Evolutionary conservation across 2,329 filamentous ascomycete genomes (phyloP).

Genomic region (Pseudogymnoascus sp.): DNA sequence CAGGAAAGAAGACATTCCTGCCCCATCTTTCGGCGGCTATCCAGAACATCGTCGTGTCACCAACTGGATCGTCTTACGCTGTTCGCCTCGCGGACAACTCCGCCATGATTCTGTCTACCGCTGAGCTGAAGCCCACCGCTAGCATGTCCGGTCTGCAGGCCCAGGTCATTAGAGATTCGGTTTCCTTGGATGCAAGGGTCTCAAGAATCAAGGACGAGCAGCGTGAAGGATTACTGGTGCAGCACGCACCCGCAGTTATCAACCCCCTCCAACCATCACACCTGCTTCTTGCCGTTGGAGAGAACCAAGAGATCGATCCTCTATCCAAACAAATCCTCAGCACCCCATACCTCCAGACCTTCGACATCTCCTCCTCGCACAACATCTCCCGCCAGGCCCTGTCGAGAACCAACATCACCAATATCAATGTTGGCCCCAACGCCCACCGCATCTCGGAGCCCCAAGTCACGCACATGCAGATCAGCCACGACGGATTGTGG

Average conservation of each 20-base stretch:
- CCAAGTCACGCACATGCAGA: conserved; percentile 63
- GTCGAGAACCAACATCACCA: conserved; percentile 78
- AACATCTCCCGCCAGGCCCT: conserved; percentile 82
- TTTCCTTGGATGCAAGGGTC: conserved; percentile 45
- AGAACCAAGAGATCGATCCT: conserved; percentile 48
- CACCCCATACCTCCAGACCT: conserved; percentile 68
- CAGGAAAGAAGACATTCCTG: conserved; percentile 69
- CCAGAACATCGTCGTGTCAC: conserved; percentile 75
- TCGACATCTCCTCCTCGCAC: conserved; percentile 71
- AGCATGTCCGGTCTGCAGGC: conserved; percentile 79
- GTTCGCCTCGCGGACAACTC: conserved; percentile 89
- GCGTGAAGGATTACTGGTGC: conserved; percentile 23
- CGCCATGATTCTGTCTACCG: conserved; percentile 79
- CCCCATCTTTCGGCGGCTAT: conserved; percentile 86
- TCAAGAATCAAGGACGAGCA: conserved; percentile 34
- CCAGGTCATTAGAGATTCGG: conserved; percentile 41
- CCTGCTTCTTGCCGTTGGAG: conserved; percentile 60
- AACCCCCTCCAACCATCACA: conserved; percentile 55
- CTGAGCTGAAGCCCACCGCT: conserved; percentile 75
- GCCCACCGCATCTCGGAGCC: conserved; percentile 68
- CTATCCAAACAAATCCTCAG: conserved; percentile 41
- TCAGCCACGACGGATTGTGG: conserved; percentile 79
- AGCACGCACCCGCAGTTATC: conserved; percentile 49
- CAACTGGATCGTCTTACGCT: conserved; percentile 70
- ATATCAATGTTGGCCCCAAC: conserved; percentile 65